Base-by-base conservation (phyloP, 805 yeast species). In the Candida succiphila region DNA sequence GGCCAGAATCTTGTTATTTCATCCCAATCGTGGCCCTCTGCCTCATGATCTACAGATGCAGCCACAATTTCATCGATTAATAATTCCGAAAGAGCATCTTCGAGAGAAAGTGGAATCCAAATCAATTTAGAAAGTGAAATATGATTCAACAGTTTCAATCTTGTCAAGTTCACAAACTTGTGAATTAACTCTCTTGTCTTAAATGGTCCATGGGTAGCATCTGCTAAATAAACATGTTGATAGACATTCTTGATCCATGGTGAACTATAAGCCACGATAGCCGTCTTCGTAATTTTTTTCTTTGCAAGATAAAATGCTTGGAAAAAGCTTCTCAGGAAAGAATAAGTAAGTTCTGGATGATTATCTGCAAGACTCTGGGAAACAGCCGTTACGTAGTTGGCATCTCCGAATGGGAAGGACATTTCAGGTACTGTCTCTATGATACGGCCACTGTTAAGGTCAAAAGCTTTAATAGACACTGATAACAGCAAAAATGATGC, bases 241-340 rank as follows among this genome's bases (percentile, higher is more conserved):
- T 75, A 72, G 17, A 84, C 61, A 44, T 84, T 80, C 17, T 68
- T 68, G 13, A 81, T 63, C 94, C 95, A 86, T 2, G 92, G 88
- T 0, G 81, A 61, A 9, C 77, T 58, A 46, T 75, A 76, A 33
- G 68, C 47, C 15, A 63, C 62, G 1, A 74, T 66, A 36, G 66
- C 56, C n/a, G 62, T 43, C 31, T 61, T 49, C 48, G 58, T 36
- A 26, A 60, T 60, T 7, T 51, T 58, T 0, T 34, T 37, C 0
- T 59, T 53, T 16, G 67, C 44, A 31, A 54, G 57, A 2, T 63
- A 72, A 37, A 66, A 68, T 1, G 81, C 74, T 25, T 59, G 61
- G 50, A 77, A 69, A 42, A 69, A 67, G 1, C 70, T 67, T 16
- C 40, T 41, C 17, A 72, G 41, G 36, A 83, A 72, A 30, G 78